Base-by-base conservation (phyloP, 305 asterid species). In the Fraxinus ornus region DNA sequence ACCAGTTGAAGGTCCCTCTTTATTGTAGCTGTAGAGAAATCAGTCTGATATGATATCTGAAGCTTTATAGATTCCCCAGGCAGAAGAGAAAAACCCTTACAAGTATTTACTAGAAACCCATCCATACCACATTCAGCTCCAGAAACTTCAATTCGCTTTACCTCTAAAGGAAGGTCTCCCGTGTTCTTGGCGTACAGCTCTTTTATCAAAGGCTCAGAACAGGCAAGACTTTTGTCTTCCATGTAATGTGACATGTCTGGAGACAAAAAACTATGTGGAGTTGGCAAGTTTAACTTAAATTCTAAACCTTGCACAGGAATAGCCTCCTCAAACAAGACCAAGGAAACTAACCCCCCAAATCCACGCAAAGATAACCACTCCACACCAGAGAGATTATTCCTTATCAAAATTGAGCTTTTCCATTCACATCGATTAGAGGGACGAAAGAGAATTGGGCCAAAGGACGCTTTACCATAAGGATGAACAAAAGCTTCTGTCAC, bases 301-400 rank as follows among this genome's bases (percentile, higher is more conserved):
- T 94, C 97, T 64, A 95, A 83, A 87, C 85, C 87, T 70, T 80
- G 89, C 24, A 93, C 89, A 36, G 87, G 88, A 85, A 88, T 86
- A 85, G 89, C 83, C 9, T 88, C 97, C 81, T 94, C 97, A 52
- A 89, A 88, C 85, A 95, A 82, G 35, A 88, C 90, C 87, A 94
- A 83, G n/a, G 97, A 91, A 83, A 88, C 84, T 32, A 93, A 90
- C 26, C 99, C 97, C 15, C 99, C 99, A 64, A 83, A 85, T 73
- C 98, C 99, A 79, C 80, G 90, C 74, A 94, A 87, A 79, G 91
- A 62, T 75, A 94, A 57, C 99, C 98, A 93, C 88, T 95, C 99
- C 41, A 92, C 95, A 79, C 98, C 98, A 78, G 99, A 87, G 82
- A 93, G 93, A 86, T 94, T 96, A 83, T 91, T 96, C 90, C 99